Evolutionary conservation across 805 yeast genomes (phyloP), one percentile per base, ranked within the genome.

Genomic region (Wickerhamiella hasegawae): DNA sequence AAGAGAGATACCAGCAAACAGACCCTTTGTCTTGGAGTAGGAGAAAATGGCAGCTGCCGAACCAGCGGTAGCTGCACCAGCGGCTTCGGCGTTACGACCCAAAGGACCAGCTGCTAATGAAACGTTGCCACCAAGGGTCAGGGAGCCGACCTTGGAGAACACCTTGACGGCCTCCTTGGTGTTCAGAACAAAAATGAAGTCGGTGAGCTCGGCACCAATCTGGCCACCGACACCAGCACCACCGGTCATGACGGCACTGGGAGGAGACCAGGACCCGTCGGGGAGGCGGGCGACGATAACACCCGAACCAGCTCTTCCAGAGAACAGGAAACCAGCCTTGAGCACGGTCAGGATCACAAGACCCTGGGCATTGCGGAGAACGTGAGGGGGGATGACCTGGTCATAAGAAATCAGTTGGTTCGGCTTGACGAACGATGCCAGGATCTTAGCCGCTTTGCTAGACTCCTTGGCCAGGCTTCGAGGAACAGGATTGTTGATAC

Each of bases 151-250:
- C 54, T 84, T 94, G 11, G 96, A 83, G 59, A 87, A 87, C 9
- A 95, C 74, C 42, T 79, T 82, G 32, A 87, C 98, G 2, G 98
- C 97, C 2, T 84, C 71, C 34, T 71, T 66, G 11, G 80, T 72
- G 60, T 90, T 87, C 45, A 87, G 67, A 40, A 90, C 85, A 54
- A 87, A 87, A 20, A 87, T 95, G 52, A 87, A 87, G 61, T 87
- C 97, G 1, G 98, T 87, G 49, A 87, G 63, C 55, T 87, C 98
- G 6, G 94, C 85, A 28, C 98, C 98, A 44, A 90, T 71, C 62
- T 84, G 92, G 30, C 98, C 98, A 40, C 98, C 98, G 5, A 90
- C 96, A 51, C 98, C 97, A 3, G 96, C 97, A 48, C 97, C 98
- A 3, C 94, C 97, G 17, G 96, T 81, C 35, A 73, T 76, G 45